Evolutionary conservation across 768 basidiomycete genomes (phyloP).

Genomic region (Xanthoconium purpureum): DNA sequence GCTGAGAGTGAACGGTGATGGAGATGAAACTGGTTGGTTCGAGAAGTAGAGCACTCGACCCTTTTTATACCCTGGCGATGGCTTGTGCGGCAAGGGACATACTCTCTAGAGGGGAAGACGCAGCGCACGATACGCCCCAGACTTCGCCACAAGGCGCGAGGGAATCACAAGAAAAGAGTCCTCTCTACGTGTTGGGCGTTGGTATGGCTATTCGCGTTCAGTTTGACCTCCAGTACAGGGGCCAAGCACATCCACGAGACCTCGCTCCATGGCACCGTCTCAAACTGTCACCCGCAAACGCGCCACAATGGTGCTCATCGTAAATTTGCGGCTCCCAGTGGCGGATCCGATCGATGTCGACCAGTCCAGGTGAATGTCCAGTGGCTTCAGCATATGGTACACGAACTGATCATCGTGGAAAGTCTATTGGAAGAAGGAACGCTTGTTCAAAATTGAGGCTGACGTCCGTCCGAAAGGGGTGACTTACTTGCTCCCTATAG

Average conservation of each 20-base stretch:
- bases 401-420: not conserved
- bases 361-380: too few species aligned
- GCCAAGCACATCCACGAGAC: not conserved
- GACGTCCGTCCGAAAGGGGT: not conserved
- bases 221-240: not conserved
- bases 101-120: not conserved
- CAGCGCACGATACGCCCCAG: not conserved
- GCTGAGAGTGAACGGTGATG: not conserved
- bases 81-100: not conserved
- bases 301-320: not conserved
- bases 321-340: too few species aligned
- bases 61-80: constrained; percentile 4
- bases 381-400: not conserved
- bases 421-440: not conserved
- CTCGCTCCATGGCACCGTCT: too few species aligned
- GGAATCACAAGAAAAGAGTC: not conserved
- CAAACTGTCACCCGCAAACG: too few species aligned
- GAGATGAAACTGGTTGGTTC: not conserved
- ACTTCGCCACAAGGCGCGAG: not conserved
- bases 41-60: not conserved
- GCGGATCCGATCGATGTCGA: not conserved
- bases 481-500: too few species aligned
- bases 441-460: too few species aligned
- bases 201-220: not conserved
- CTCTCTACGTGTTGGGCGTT: not conserved